Evolutionary conservation across 2,329 filamentous ascomycete species (phyloP).

Genomic region (Colletotrichum chrysophilum): DNA sequence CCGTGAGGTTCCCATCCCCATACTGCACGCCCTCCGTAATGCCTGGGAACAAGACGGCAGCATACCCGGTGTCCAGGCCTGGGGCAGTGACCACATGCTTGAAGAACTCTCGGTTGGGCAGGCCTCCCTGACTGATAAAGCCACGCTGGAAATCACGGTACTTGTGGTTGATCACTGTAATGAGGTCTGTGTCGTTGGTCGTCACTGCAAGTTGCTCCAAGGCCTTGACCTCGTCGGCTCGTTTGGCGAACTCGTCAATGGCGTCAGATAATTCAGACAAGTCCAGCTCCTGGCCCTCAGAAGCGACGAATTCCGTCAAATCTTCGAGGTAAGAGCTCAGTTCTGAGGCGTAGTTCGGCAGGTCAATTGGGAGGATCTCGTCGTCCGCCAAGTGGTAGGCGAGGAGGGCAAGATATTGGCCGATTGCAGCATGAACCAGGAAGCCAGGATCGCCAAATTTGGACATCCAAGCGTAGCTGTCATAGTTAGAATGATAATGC

Average conservation of each 20-base stretch:
- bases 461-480: conserved; percentile 85
- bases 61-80: conserved; percentile 51
- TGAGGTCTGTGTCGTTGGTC: conserved; percentile 31
- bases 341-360: conserved; percentile 44
- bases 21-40: conserved; percentile 72
- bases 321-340: conserved; percentile 43
- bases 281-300: conserved; percentile 38
- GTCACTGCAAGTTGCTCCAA: conserved; percentile 34
- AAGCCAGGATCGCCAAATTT: conserved; percentile 73
- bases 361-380: conserved; percentile 43
- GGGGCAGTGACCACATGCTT: conserved; percentile 53
- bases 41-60: conserved; percentile 52
- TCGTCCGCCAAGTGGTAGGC: conserved; percentile 42
- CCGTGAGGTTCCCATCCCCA: conserved; percentile 41
- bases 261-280: conserved; percentile 40
- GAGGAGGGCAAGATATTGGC: conserved; percentile 49
- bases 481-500: conserved; percentile 83
- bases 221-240: conserved; percentile 35
- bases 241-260: conserved; percentile 39
- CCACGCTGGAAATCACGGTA: conserved; percentile 54
- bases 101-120: conserved; percentile 50
- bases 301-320: conserved; percentile 36
- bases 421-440: conserved; percentile 63
- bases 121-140: conserved; percentile 51
- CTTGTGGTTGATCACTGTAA: conserved; percentile 48